phyloP scores from a whole-genome alignment of 257 asterid species.

The Ilex aquifolium region DNA sequence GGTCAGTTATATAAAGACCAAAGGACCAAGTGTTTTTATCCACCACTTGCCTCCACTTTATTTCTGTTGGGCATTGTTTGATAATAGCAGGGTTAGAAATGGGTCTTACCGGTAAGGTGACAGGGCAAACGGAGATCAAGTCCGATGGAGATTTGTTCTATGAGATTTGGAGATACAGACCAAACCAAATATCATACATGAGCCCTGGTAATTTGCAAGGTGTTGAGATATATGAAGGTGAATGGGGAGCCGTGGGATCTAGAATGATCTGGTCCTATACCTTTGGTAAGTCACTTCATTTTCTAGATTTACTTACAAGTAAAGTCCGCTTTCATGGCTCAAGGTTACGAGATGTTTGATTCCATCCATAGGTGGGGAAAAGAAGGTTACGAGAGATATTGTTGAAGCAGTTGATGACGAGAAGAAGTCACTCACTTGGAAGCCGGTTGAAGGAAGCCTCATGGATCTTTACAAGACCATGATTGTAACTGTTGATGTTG shows the following conservation, averaged over 20 bases:
- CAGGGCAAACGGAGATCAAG: conserved; percentile 10
- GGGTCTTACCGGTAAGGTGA: conserved; percentile 9
- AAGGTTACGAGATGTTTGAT: too few species aligned
- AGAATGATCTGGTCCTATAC: too few species aligned
- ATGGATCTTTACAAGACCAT: conserved; percentile 32
- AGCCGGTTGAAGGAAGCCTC: conserved; percentile 38
- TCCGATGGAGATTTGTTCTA: conserved; percentile 17
- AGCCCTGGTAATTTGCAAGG: conserved; percentile 4
- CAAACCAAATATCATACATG: conserved; percentile 7
- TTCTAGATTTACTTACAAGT: too few species aligned
- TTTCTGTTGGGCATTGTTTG: too few species aligned
- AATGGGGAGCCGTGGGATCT: too few species aligned
- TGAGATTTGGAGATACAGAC: conserved; percentile 15
- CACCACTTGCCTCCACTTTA: too few species aligned
- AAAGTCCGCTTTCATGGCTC: too few species aligned
- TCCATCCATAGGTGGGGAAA: conserved; percentile 25
- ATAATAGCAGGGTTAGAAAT: neutral
- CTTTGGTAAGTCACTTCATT: too few species aligned
- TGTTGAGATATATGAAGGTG: too few species aligned
- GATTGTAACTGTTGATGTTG: conserved; percentile 21
- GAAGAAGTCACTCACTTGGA: conserved; percentile 30
- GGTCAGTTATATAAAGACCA: too few species aligned
- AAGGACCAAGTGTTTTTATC: too few species aligned
- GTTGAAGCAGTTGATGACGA: conserved; percentile 34
- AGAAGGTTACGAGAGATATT: conserved; percentile 26